Conservation (phyloP, 768 basidiomycete species). For the Kwoniella sp. region DNA sequence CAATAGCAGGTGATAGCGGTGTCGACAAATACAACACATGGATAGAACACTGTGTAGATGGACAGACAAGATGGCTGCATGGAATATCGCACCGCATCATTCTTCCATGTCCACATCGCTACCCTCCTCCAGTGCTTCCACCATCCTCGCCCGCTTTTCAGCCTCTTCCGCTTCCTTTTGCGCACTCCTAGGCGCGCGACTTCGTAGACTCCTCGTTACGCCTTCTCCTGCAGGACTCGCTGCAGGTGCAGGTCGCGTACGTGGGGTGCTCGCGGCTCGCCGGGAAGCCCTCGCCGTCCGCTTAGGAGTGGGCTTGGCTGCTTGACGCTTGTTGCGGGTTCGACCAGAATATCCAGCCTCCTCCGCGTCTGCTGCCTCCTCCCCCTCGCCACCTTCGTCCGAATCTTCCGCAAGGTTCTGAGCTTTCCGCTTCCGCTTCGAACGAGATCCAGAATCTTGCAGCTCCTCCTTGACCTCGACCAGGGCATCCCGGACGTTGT, state of each 20-base stretch:
- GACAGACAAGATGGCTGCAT: no score
- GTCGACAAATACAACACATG: no score
- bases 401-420: slow-evolving; percentile 1
- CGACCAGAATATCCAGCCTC: no score
- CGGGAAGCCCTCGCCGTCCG: not conserved
- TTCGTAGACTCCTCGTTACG: slow-evolving; percentile 9
- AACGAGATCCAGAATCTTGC: not conserved
- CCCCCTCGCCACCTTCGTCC: not conserved
- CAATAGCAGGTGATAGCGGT: no score
- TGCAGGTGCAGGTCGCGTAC: not conserved
- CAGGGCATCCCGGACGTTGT: not conserved
- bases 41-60: no score
- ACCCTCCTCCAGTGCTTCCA: slow-evolving; percentile 10
- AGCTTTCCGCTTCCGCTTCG: slow-evolving; percentile 7
- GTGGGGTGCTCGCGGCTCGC: no score
- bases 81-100: no score
- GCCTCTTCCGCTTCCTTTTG: slow-evolving; percentile 5
- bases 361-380: not conserved
- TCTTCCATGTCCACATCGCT: slow-evolving; percentile 10
- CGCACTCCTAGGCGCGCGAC: slow-evolving; percentile 12
- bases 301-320: not conserved
- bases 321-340: not conserved
- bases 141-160: slow-evolving; percentile 6
- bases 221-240: not conserved
- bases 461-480: not conserved